Percentiles rank a stretch among this genome's conserved stretches.
These are phyloP conservation scores for Hymenoscyphus albidus DNA, from an alignment of 2,329 filamentous ascomycete genomes.

Conservation along the genomic window DNA sequence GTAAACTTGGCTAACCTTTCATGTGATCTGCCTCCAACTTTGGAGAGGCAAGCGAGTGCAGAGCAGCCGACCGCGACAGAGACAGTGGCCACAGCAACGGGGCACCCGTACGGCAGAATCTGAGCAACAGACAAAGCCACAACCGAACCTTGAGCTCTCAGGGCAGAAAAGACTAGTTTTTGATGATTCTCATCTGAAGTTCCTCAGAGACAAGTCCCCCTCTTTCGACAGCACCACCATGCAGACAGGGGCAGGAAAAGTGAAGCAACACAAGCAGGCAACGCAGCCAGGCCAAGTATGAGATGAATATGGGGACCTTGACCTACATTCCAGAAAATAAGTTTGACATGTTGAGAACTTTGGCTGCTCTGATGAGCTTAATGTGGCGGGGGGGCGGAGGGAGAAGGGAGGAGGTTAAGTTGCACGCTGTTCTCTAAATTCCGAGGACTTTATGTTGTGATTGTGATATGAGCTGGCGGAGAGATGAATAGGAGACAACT, in stretches of 20 bases:
- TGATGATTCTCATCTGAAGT: neutral
- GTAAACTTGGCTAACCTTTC: neutral
- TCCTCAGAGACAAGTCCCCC: neutral
- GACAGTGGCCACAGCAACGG: neutral
- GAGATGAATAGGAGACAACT: constrained; percentile 7
- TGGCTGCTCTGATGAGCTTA: neutral
- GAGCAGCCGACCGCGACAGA: neutral
- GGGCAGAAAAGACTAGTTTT: neutral
- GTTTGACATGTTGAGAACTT: constrained; percentile 31
- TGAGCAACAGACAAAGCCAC: constrained; percentile 3
- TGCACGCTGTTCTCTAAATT: constrained; percentile 1
- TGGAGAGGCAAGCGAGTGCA: neutral
- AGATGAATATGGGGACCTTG: constrained; percentile 5
- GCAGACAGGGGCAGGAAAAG: neutral
- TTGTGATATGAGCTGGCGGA: neutral
- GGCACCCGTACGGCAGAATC: neutral
- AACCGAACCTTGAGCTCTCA: neutral
- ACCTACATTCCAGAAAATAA: constrained; percentile 37
- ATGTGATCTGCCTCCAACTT: constrained; percentile 1
- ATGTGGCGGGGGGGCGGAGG: neutral
- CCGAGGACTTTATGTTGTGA: constrained; percentile 1
- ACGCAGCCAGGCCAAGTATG: neutral
- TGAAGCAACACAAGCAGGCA: constrained; percentile 1
- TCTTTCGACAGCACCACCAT: neutral
- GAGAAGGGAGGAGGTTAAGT: neutral